phyloP scores from a whole-genome alignment of 2,329 filamentous ascomycete species.

The Pleomassaria siparia region DNA sequence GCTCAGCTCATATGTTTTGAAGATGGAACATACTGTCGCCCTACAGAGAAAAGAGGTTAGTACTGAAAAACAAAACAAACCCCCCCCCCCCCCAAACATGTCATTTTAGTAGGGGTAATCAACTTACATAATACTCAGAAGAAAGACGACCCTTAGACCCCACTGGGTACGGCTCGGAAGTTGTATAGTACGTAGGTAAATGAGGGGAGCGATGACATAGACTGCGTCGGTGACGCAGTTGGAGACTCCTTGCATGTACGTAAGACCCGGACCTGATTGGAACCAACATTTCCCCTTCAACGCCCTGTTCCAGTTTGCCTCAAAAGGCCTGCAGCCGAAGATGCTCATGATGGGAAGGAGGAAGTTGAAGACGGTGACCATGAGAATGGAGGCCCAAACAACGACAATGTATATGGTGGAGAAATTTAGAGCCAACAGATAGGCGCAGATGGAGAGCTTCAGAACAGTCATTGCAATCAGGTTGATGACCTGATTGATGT shows the following conservation, averaged over 20 bases:
- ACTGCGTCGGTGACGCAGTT: slow-evolving; percentile 33
- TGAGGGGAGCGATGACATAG: slow-evolving; percentile 27
- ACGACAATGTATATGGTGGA: slow-evolving; percentile 21
- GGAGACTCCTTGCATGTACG: slow-evolving; percentile 25
- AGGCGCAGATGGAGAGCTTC: slow-evolving; percentile 32
- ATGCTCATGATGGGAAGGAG: slow-evolving; percentile 20
- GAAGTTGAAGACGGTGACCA: slow-evolving; percentile 28
- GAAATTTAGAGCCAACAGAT: slow-evolving; percentile 27
- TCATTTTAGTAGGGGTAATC: no score
- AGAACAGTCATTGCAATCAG: slow-evolving; percentile 26
- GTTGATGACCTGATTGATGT: slow-evolving; percentile 25
- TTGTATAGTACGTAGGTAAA: slow-evolving; percentile 29
- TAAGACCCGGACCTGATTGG: slow-evolving; percentile 15
- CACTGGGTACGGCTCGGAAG: slow-evolving; percentile 26
- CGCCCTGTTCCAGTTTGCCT: slow-evolving; percentile 28
- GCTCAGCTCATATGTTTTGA: slow-evolving; percentile 30
- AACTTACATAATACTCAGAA: slow-evolving; percentile 28
- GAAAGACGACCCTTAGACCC: slow-evolving; percentile 29
- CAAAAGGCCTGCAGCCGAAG: slow-evolving; percentile 27
- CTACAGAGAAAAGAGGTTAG: slow-evolving; percentile 13
- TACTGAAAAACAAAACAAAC: neutral
- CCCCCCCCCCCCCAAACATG: no score
- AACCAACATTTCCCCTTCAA: slow-evolving; percentile 25
- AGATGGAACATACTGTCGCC: slow-evolving; percentile 26
- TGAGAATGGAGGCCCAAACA: slow-evolving; percentile 25